These are phyloP conservation scores for Corniculantispora saksenae DNA, from an alignment of 2,329 filamentous ascomycete genomes.

Conservation along the genomic window DNA sequence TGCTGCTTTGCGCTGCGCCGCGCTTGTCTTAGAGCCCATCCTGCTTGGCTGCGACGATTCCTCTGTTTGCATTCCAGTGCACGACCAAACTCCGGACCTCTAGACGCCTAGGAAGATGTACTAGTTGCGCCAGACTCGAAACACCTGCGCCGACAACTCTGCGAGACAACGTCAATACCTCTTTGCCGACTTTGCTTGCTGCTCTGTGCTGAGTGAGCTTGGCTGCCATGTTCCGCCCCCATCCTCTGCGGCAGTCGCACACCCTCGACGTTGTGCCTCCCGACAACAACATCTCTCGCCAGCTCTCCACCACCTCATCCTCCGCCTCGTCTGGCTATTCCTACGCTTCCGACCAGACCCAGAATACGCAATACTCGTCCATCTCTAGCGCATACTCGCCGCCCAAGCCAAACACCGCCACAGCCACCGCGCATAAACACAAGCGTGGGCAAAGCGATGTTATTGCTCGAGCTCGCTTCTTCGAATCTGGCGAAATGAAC, in stretches of 20 bases:
- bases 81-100: conserved; percentile 8
- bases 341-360: conserved; percentile 58
- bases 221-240: conserved; percentile 46
- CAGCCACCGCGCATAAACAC: conserved; percentile 45
- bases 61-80: conserved; percentile 18
- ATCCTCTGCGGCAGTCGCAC: conserved; percentile 59
- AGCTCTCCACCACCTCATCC: conserved; percentile 70
- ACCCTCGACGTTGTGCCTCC: conserved; percentile 46
- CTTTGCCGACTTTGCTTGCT: conserved; percentile 25
- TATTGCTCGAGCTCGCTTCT: conserved; percentile 52
- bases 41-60: conserved; percentile 9
- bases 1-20: conserved; percentile 13
- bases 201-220: conserved; percentile 1
- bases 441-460: conserved; percentile 77
- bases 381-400: conserved; percentile 60
- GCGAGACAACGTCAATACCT: conserved; percentile 44
- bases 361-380: conserved; percentile 65
- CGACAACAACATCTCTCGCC: conserved; percentile 51
- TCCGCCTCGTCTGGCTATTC: conserved; percentile 71
- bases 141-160: conserved; percentile 15
- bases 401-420: conserved; percentile 33
- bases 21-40: conserved; percentile 21
- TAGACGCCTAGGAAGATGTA: conserved; percentile 17
- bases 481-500: conserved; percentile 47
- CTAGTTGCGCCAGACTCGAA: conserved; percentile 22